Conservation (phyloP, 495 filamentous ascomycete genomes). For the Aspergillus sparsus region DNA sequence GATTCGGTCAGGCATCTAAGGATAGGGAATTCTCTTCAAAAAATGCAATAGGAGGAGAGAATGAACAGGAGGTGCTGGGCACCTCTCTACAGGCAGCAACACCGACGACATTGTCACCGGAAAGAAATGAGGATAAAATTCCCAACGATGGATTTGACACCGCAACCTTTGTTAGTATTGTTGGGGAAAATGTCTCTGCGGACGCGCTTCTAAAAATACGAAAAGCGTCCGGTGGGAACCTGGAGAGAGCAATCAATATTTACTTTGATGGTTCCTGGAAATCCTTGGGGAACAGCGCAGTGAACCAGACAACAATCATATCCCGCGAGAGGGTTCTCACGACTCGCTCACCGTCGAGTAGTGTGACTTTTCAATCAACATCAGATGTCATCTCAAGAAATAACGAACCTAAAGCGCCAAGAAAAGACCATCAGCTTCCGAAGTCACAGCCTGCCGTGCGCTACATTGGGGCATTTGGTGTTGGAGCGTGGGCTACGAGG, state of each 20-base stretch:
- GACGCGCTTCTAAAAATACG: constrained; percentile 54
- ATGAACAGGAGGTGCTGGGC: background rate
- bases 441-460: constrained; percentile 59
- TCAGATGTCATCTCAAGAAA: background rate
- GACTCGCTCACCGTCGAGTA: constrained; percentile 7
- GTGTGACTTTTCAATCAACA: background rate
- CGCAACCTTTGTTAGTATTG: constrained; percentile 65
- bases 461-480: constrained; percentile 91
- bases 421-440: constrained; percentile 21
- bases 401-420: constrained; percentile 1
- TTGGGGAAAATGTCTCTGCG: constrained; percentile 63
- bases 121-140: background rate
- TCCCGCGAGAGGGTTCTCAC: constrained; percentile 19
- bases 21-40: background rate
- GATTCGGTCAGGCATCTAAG: background rate
- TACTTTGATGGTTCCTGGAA: constrained; percentile 96
- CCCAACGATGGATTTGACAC: constrained; percentile 59
- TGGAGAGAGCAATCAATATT: constrained; percentile 75
- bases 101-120: background rate
- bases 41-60: background rate
- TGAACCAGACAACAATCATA: constrained; percentile 17
- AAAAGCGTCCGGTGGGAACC: constrained; percentile 58
- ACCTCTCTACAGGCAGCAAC: background rate
- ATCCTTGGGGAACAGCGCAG: constrained; percentile 28
- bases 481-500: constrained; percentile 87